phyloP scores from a whole-genome alignment of 2,329 filamentous ascomycete species.

The Tympanopsis confertula region DNA sequence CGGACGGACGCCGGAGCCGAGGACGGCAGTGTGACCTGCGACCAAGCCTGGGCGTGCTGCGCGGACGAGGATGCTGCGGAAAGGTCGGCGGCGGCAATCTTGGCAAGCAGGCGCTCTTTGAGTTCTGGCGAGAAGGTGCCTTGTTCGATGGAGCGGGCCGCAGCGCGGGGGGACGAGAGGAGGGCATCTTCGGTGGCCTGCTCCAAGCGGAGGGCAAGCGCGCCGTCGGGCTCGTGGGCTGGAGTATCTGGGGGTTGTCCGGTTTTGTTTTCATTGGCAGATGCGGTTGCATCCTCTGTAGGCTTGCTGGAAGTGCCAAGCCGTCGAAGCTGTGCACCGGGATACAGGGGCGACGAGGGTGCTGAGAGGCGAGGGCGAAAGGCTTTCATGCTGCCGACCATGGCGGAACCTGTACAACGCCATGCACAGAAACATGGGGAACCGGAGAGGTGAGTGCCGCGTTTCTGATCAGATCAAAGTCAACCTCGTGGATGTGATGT shows the following conservation, averaged over 20 bases:
- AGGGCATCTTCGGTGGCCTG: conserved; percentile 54
- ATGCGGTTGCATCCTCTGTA: too few relatives aligned
- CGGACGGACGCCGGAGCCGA: conserved; percentile 59
- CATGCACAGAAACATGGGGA: too few relatives aligned
- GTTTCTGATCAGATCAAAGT: too few relatives aligned
- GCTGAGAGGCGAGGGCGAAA: too few relatives aligned
- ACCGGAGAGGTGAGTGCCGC: too few relatives aligned
- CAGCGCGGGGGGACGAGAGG: conserved; percentile 43
- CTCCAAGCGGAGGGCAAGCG: conserved; percentile 43
- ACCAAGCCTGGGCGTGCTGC: conserved; percentile 34
- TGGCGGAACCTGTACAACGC: too few relatives aligned
- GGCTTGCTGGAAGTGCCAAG: too few relatives aligned
- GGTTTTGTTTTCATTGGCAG: too few relatives aligned
- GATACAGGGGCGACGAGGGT: too few relatives aligned
- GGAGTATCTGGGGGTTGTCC: conserved; percentile 1
- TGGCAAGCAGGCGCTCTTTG: conserved; percentile 43
- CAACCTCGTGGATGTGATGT: too few relatives aligned
- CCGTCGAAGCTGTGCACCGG: too few relatives aligned
- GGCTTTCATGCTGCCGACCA: too few relatives aligned
- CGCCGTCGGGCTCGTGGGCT: conserved; percentile 8
- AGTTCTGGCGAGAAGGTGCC: conserved; percentile 54
- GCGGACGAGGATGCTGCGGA: conserved; percentile 17
- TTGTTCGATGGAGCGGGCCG: conserved; percentile 46
- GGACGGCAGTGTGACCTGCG: conserved; percentile 32
- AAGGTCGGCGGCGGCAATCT: conserved; percentile 43